phyloP scores from a whole-genome alignment of 1,284 basidiomycete species.

The Fomitopsis betulina region DNA sequence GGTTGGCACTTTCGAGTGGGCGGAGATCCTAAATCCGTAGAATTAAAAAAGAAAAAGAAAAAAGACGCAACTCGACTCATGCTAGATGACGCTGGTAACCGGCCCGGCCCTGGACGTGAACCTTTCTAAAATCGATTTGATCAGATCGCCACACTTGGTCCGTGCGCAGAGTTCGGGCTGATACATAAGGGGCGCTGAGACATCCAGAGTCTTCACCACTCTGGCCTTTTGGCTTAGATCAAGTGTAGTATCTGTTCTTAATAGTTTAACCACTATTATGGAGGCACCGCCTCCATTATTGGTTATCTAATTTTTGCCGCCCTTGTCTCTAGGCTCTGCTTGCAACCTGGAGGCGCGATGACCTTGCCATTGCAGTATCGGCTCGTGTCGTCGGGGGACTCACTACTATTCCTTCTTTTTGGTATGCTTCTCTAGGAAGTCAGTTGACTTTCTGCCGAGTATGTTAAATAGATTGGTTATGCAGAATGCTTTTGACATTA shows the following conservation, averaged over 20 bases:
- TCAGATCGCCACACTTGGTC: slow-evolving; percentile 12
- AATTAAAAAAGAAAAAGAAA: no score
- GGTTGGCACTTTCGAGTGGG: no score
- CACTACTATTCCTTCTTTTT: slow-evolving; percentile 9
- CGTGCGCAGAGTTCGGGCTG: slow-evolving; percentile 13
- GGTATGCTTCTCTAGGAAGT: slow-evolving; percentile 6
- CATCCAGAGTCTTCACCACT: slow-evolving; percentile 50
- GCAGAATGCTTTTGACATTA: no score
- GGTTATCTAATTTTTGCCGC: slow-evolving; percentile 21
- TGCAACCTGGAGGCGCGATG: slow-evolving; percentile 18
- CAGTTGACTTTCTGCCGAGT: slow-evolving; percentile 11
- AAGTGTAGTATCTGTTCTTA: slow-evolving; percentile 96
- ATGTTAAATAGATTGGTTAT: slow-evolving; percentile 8
- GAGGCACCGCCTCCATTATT: slow-evolving; percentile 24
- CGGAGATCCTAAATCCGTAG: no score
- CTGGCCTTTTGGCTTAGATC: slow-evolving; percentile 96
- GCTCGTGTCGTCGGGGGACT: slow-evolving; percentile 20
- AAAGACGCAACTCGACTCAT: no score
- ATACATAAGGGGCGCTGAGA: slow-evolving; percentile 10
- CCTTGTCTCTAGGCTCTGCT: slow-evolving; percentile 17
- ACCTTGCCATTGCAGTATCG: slow-evolving; percentile 19
- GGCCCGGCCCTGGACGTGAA: no score
- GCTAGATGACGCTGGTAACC: no score
- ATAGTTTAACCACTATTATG: slow-evolving; percentile 76
- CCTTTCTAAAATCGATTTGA: no score